Conservation (phyloP, 305 asterid genomes). For the Solanum hybrid region DNA sequence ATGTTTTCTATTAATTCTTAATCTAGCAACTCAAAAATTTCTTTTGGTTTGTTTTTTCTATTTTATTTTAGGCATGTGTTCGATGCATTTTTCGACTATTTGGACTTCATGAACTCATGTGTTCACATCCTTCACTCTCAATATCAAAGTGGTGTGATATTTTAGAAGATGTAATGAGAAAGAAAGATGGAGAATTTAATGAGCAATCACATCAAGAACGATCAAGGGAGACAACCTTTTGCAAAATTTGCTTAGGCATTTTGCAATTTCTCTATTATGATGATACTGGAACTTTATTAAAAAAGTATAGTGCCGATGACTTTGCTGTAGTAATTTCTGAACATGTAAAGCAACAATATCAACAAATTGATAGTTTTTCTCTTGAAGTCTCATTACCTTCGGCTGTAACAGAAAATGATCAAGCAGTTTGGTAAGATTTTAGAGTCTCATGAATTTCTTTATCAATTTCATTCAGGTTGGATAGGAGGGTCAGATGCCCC, state of each 20-base stretch:
- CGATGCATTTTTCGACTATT: conserved; percentile 53
- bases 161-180: conserved; percentile 32
- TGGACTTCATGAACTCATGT: conserved; percentile 32
- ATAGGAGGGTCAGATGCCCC: neutral
- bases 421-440: conserved; percentile 49
- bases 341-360: conserved; percentile 42
- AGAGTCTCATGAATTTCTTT: neutral
- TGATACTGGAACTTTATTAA: conserved; percentile 28
- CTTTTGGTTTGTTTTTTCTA: neutral
- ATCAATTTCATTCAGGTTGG: neutral
- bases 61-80: conserved; percentile 46
- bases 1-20: neutral
- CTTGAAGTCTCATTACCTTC: conserved; percentile 74
- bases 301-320: conserved; percentile 38
- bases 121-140: conserved; percentile 35
- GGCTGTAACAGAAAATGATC: conserved; percentile 49
- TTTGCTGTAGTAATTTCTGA: conserved; percentile 45
- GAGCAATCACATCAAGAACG: conserved; percentile 12
- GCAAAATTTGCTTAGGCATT: conserved; percentile 64
- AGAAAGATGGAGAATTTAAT: conserved; percentile 15
- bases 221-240: conserved; percentile 29
- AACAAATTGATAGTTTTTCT: conserved; percentile 45
- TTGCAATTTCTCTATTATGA: conserved; percentile 54
- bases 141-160: conserved; percentile 24
- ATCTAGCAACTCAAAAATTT: neutral